Base-by-base conservation (phyloP, 2,329 filamentous ascomycete genomes). In the Fusarium duplospermum region DNA sequence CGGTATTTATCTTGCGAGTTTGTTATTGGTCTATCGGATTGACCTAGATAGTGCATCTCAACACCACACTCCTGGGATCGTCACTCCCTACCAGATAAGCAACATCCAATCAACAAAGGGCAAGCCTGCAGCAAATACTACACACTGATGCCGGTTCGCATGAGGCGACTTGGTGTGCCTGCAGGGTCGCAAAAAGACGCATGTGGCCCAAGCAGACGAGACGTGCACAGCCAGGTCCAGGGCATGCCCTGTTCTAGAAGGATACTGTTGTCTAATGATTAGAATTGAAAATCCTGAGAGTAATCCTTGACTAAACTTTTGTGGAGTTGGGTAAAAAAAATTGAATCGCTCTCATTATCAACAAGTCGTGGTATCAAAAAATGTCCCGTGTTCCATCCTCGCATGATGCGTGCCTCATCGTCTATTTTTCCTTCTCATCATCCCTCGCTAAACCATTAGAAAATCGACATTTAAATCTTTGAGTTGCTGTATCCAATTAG, bases 401-500 rank as follows among this genome's bases (percentile, higher is more conserved):
- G 36, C 69, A 38, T 58, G 47, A 52, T 40, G 35, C 27, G 9
- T 24, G 56, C 18, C 57, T 36, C 36, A 2, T 22, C 38, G 18
- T 40, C 22, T 24, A 35, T 31, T 24, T 24, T 29, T 22, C 8
- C 16, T 4, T n/a, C n/a, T 29, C 27, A 10, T 27, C n/a, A 7
- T 22, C n/a, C 29, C 16, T 20, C n/a, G 29, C 18, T 38, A 75
- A 27, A 75, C 72, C 70, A 75, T 75, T 36, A 75, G 64, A 62
- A 84, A 86, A 67, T 86, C 84, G 62, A 85, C 76, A 14, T 82
- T 76, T 11, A 82, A 78, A n/a, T 83, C 81, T 64, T 82, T 86
- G 20, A 87, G 72, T 20, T 81, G 81, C 66, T 84, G 81, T 9
- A 87, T 74, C 86, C 86, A 87, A 22, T 82, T 83, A 63, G 73